Base-by-base conservation (phyloP, 2,329 filamentous ascomycete species). In the Colletotrichum melonis region DNA sequence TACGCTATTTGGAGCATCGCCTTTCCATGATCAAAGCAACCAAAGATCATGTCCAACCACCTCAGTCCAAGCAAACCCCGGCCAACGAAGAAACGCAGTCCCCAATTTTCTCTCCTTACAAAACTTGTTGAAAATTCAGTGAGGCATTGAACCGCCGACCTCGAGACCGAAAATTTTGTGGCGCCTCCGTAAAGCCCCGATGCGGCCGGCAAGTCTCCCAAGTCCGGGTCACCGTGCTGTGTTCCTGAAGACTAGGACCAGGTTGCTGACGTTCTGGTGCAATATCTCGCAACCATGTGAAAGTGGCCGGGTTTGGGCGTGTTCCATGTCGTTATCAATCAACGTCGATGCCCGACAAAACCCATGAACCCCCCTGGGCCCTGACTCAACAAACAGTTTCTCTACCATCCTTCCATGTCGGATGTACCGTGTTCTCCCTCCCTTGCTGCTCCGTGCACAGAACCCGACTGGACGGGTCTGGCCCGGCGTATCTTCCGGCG, bases 131-230 rank as follows among this genome's bases (percentile, higher is more conserved):
- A 56, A 49, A 54, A 59, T 32, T 28, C 38, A 66, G n/a, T 9
- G 49, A 52, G 9, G 59, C 57, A 54, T 32, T 54, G 38, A 52
- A 28, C n/a, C 56, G 24, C 55, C 63, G 46, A 71, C 38, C 14
- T 54, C 59, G 52, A 28, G 28, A 42, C 65, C 58, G 57, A 72
- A 30, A 68, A 19, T 32, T 9, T 4, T n/a, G 19, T 46, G 7
- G 42, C 42, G 9, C 54, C 38, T 42, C 65, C 69, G 58, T 55
- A 46, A 69, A 58, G 16, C 42, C 42, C 65, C 65, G 69, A 58
- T 35, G 35, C 65, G 38, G 35, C 2, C 19, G 42, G 30, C 42
- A 22, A 62, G 8, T 52, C 7, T 9, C 19, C 22, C 42, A 30
- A n/a, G 59, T 6, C 28, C 28, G 60, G 42, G 6, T 32, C 12